Base-by-base conservation (phyloP, 306 rosid genomes). In the Casuarina equisetifolia region DNA sequence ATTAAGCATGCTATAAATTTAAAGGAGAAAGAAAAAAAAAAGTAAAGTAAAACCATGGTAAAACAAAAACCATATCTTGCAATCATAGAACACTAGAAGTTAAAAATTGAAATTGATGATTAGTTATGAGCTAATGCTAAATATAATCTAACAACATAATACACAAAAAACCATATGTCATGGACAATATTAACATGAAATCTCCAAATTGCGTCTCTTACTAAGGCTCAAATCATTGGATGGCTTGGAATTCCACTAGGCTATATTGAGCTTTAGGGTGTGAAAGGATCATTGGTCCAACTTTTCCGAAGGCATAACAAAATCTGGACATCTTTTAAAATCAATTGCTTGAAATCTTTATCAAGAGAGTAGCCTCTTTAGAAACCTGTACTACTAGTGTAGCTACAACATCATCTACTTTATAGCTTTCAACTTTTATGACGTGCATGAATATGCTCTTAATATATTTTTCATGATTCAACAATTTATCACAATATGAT, bases 371-470 rank as follows among this genome's bases (percentile, higher is more conserved):
- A 82, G 72, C 91, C 93, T 80, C 81, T 81, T 55, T 52, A 81
- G 58, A 92, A 86, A 81, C 97, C 85, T 92, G 91, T 77, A 76
- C 91, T 36, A 74, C 87, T 51, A 95, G 93, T 81, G 97, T 89
- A 43, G 98, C 97, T 44, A 92, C 90, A 82, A 92, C 98, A 81
- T 94, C 98, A 74, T 94, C 98, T 10, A 97, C 97, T 89, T 94
- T 97, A 17, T 92, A 89, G 74, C 97, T 93, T 39, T 84, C 85
- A 49, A 90, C 82, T 83, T 86, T 90, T 75, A 93, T 63, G 55
- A 89, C 79, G 92, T 88, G 86, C 81, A 70, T 40, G 57, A 74
- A 69, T 79, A 80, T 78, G 76, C 63, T 53, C 69, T 73, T 49
- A 82, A 36, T 44, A 78, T 25, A 25, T 25, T 25, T 25, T 0